Conservation (phyloP, 1,284 basidiomycete genomes). For the Cystobasidiaceae sp. region DNA sequence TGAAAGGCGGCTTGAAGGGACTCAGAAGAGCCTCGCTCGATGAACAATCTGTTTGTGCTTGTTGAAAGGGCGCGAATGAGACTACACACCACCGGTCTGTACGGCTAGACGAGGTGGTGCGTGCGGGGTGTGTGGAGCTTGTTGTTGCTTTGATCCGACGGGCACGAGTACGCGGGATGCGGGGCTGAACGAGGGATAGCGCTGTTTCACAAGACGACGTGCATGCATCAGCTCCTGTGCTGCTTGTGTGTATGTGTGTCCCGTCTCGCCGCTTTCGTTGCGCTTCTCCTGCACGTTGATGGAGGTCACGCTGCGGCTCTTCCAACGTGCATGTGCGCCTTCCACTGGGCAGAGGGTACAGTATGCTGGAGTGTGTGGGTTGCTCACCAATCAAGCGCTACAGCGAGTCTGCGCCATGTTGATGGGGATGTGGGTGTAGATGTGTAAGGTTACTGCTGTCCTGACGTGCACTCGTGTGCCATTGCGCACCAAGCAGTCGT, state of each 20-base stretch:
- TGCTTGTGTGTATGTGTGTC: too few species aligned
- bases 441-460: too few species aligned
- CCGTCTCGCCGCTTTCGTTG: too few species aligned
- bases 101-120: conserved; percentile 17
- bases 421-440: too few species aligned
- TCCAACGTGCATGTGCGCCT: background rate
- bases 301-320: background rate
- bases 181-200: background rate
- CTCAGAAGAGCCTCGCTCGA: background rate
- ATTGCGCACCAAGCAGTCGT: too few species aligned
- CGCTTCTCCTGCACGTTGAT: background rate
- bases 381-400: background rate
- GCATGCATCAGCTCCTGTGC: too few species aligned
- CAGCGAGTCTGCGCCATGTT: too few species aligned
- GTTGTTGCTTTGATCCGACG: conserved; percentile 8
- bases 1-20: background rate
- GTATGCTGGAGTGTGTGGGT: background rate
- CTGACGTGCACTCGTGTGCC: too few species aligned
- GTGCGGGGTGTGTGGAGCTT: background rate
- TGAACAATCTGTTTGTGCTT: background rate
- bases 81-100: conserved; percentile 3
- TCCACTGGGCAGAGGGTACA: too few species aligned
- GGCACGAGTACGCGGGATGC: conserved; percentile 28
- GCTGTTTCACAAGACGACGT: too few species aligned
- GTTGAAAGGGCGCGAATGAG: background rate